Conservation (phyloP, 1,284 basidiomycete genomes). For the Phellopilus nigrolimitatus region DNA sequence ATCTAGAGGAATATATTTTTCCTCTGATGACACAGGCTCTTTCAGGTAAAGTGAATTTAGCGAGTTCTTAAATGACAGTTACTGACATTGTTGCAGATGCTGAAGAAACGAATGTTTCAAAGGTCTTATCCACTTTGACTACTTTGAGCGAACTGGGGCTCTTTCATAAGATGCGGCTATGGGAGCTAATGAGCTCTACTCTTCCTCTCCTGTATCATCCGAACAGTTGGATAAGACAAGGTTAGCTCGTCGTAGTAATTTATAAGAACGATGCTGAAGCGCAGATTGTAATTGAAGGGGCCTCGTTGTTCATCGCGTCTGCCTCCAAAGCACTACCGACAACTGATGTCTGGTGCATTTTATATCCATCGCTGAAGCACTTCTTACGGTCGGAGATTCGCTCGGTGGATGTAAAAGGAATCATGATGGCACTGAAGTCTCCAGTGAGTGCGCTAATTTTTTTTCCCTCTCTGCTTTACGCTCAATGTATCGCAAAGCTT, state of each 20-base stretch:
- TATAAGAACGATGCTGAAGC: too few relatives aligned
- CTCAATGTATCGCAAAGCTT: constrained; percentile 42
- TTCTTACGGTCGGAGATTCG: constrained; percentile 85
- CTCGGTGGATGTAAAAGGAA: constrained; percentile 66
- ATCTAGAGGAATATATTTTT: constrained; percentile 86
- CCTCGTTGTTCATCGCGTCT: constrained; percentile 83
- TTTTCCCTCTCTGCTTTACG: background rate
- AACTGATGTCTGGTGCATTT: constrained; percentile 93
- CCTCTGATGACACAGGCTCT: constrained; percentile 92
- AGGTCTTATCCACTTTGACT: constrained; percentile 81
- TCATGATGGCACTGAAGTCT: constrained; percentile 72
- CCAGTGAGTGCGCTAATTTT: constrained; percentile 51
- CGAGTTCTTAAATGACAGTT: background rate
- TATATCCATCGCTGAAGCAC: constrained; percentile 88
- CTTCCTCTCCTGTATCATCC: constrained; percentile 93
- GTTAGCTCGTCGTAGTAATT: constrained; percentile 35
- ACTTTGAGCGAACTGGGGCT: constrained; percentile 83
- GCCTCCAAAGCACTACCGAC: constrained; percentile 73
- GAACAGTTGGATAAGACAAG: constrained; percentile 94
- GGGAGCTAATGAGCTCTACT: constrained; percentile 87
- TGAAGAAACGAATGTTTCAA: constrained; percentile 89
- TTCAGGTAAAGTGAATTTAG: constrained; percentile 54
- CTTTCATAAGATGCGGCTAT: constrained; percentile 88
- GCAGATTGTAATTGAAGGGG: constrained; percentile 43
- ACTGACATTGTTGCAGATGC: constrained; percentile 55